Evolutionary conservation across 176 grass and related monocot genomes (phyloP).

Genomic region (Stipa capillata): DNA sequence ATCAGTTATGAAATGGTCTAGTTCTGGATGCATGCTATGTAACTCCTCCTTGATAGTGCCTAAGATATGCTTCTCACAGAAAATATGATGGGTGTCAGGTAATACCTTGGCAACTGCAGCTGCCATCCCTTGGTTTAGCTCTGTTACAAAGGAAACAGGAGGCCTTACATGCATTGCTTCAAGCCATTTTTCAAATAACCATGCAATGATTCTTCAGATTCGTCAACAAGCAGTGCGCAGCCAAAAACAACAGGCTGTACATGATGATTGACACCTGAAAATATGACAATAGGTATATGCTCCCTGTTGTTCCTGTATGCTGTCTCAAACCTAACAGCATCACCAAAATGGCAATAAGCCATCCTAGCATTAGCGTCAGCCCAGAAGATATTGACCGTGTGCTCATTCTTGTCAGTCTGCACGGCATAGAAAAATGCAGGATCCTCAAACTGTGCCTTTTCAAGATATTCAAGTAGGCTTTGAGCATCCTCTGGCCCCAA

Average conservation of each 20-base stretch:
- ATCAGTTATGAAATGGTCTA: slow-evolving; percentile 43
- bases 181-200: slow-evolving; percentile 83
- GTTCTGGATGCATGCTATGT: slow-evolving; percentile 22
- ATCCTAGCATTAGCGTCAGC: slow-evolving; percentile 69
- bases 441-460: slow-evolving; percentile 45
- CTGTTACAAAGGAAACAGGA: slow-evolving; percentile 61
- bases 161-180: slow-evolving; percentile 52
- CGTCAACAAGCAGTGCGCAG: slow-evolving; percentile 58
- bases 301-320: no score
- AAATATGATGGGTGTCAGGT: slow-evolving; percentile 49
- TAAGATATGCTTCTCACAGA: slow-evolving; percentile 66
- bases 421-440: slow-evolving; percentile 68
- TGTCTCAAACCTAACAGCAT: no score
- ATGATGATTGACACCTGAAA: slow-evolving; percentile 80
- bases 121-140: slow-evolving; percentile 45
- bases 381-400: slow-evolving; percentile 64
- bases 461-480: slow-evolving; percentile 61
- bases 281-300: slow-evolving; percentile 64
- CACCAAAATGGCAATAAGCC: slow-evolving; percentile 78
- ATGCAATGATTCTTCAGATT: slow-evolving; percentile 72
- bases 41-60: slow-evolving; percentile 43
- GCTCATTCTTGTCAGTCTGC: slow-evolving; percentile 52
- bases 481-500: slow-evolving; percentile 71
- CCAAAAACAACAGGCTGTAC: slow-evolving; percentile 68
- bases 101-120: slow-evolving; percentile 47